Conservation (phyloP, 495 filamentous ascomycete species). For the Hypoxylon subgilvum region DNA sequence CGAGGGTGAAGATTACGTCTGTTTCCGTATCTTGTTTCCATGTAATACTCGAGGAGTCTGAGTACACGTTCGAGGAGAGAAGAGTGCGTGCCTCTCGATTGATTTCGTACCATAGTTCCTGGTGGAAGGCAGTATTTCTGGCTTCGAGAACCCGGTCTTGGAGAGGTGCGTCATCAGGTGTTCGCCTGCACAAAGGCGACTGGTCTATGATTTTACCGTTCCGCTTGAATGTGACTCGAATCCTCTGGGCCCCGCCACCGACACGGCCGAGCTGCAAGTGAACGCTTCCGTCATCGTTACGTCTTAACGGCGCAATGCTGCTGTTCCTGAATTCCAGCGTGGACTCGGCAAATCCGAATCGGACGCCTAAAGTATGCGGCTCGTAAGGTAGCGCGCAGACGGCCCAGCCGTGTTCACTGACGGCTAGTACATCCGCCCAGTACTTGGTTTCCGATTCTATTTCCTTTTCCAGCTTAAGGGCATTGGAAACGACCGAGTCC, state of each 20-base stretch:
- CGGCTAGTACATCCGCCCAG: slow-evolving; percentile 82
- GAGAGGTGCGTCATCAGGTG: slow-evolving; percentile 46
- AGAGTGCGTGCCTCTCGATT: slow-evolving; percentile 77
- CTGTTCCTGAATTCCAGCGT: slow-evolving; percentile 75
- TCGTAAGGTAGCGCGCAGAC: slow-evolving; percentile 75
- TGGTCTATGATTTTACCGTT: slow-evolving; percentile 57
- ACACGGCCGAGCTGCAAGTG: slow-evolving; percentile 71
- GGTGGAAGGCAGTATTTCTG: slow-evolving; percentile 84
- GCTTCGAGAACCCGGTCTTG: slow-evolving; percentile 78
- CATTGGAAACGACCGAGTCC: slow-evolving; percentile 74
- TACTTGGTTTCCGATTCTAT: slow-evolving; percentile 80
- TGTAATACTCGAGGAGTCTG: slow-evolving; percentile 62
- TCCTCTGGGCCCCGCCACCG: slow-evolving; percentile 59
- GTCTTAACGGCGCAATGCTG: slow-evolving; percentile 76
- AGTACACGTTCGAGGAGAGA: slow-evolving; percentile 67
- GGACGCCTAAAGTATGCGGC: slow-evolving; percentile 76
- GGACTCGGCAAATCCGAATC: slow-evolving; percentile 87
- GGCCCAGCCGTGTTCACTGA: slow-evolving; percentile 85
- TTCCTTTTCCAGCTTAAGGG: slow-evolving; percentile 73
- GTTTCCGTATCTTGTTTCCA: slow-evolving; percentile 60
- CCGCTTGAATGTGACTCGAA: slow-evolving; percentile 66
- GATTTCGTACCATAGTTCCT: slow-evolving; percentile 94
- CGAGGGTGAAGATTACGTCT: slow-evolving; percentile 69
- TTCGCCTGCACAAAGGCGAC: slow-evolving; percentile 51
- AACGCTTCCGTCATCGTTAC: slow-evolving; percentile 75